Base-by-base conservation (phyloP, 371 early-diverging fungal genomes). In the Mucor velutinosus region DNA sequence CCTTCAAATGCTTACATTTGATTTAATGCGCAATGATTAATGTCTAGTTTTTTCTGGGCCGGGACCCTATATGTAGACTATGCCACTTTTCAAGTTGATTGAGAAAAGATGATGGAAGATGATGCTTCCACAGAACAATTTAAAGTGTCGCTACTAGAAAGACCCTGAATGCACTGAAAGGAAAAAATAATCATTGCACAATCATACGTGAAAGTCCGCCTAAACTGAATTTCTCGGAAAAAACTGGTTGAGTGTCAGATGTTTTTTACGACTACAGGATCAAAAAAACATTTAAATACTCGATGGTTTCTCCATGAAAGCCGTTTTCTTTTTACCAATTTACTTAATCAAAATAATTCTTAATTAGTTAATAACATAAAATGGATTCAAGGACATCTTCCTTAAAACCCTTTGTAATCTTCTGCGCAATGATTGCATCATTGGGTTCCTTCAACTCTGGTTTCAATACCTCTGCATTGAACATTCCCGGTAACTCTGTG, bases 401-500 rank as follows among this genome's bases (percentile, higher is more conserved):
- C 37, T 66, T 79, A 39, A 58, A 70, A 11, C 67, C 71, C 27
- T 77, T 72, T 58, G 80, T 79, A 15, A 35, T 81, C 32, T 83
- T 81, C 64, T 80, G 83, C 41, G 77, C 73, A 14, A 53, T 78
- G 29, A 65, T 80, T 33, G 82, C 83, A 49, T 64, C 78, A 29
- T 67, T 85, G 33, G 81, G 80, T 70, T 72, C 80, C 39, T 68
- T 81, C 17, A 77, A 78, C 58, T 77, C 76, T 64, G 84, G 86
- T 75, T 72, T 80, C 64, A 81, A 82, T 49, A 84, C 81, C 5
- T 74, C 75, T 53, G 72, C 78, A n/a, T 70, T 79, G 39, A 82
- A 82, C 64, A 81, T 81, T 66, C 83, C 84, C 7, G 79, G 77
- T 41, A 64, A 74, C 56, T 62, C 64, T 53, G 78, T 84, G 45